Percentiles rank a stretch among this genome's conserved stretches.
phyloP scores from a whole-genome alignment of 352 stramenopile species.

The Globisporangium polare region DNA sequence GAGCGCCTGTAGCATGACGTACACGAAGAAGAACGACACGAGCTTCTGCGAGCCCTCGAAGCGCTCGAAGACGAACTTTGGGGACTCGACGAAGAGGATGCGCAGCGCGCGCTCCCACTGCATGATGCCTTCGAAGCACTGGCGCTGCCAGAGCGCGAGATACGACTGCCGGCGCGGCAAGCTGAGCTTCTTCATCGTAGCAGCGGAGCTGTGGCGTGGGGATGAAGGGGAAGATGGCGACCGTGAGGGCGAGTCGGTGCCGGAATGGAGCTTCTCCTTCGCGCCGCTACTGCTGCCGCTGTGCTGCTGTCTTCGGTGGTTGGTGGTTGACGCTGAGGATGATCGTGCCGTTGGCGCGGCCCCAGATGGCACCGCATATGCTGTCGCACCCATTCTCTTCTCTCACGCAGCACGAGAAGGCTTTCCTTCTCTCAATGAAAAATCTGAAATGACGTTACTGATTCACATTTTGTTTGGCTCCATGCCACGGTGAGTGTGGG shows the following conservation, averaged over 20 bases:
- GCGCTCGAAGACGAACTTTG: slow-evolving; percentile 44
- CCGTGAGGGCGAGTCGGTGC: neutral
- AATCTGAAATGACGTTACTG: slow-evolving; percentile 6
- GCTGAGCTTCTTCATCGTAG: slow-evolving; percentile 9
- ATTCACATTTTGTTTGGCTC: slow-evolving; percentile 1
- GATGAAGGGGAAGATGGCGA: neutral
- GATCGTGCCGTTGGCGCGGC: neutral
- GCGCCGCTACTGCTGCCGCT: too few relatives aligned
- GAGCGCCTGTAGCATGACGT: slow-evolving; percentile 74
- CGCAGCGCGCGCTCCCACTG: slow-evolving; percentile 58
- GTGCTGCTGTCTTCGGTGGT: neutral
- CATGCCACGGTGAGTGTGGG: neutral
- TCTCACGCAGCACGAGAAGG: neutral
- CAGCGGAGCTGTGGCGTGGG: neutral
- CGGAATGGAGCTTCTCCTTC: neutral
- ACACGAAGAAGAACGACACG: slow-evolving; percentile 81
- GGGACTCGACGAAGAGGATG: slow-evolving; percentile 51
- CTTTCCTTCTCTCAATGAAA: neutral
- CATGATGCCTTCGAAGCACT: slow-evolving; percentile 66
- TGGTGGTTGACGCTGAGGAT: neutral
- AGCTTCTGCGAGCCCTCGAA: slow-evolving; percentile 50
- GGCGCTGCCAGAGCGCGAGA: slow-evolving; percentile 40
- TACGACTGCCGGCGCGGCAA: slow-evolving; percentile 8
- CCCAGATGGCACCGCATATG: slow-evolving; percentile 1
- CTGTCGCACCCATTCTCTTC: slow-evolving; percentile 4